phyloP scores from a whole-genome alignment of 306 rosid genomes.

The Glycine latifolia region DNA sequence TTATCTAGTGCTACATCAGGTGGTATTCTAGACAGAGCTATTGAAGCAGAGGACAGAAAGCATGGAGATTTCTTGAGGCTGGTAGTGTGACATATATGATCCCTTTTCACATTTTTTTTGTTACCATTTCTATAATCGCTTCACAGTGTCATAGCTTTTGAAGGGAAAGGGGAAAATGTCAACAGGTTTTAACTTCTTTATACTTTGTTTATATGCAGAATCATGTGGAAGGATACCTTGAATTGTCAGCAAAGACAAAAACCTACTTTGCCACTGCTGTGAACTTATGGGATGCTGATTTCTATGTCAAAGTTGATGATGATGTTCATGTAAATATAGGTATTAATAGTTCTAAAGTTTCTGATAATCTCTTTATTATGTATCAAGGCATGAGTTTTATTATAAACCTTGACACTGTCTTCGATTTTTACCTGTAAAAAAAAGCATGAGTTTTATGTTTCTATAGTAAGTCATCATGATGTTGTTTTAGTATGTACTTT shows the following conservation, averaged over 20 bases:
- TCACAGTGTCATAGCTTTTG: conserved; percentile 22
- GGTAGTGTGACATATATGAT: conserved; percentile 57
- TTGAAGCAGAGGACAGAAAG: conserved; percentile 95
- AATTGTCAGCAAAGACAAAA: conserved; percentile 95
- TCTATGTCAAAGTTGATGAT: conserved; percentile 96
- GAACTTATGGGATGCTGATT: conserved; percentile 95
- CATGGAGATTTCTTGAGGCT: conserved; percentile 96
- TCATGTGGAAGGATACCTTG: conserved; percentile 98
- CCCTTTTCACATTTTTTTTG: neutral
- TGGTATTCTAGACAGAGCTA: conserved; percentile 95
- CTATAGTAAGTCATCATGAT: neutral
- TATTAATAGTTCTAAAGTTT: conserved; percentile 40
- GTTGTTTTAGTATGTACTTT: neutral
- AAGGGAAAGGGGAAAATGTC: neutral
- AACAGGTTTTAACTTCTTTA: conserved; percentile 21
- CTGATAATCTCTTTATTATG: neutral
- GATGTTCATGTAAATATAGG: conserved; percentile 99
- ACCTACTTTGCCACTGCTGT: conserved; percentile 89
- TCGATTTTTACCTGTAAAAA: neutral
- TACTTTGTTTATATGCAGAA: conserved; percentile 58
- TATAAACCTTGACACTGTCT: no score
- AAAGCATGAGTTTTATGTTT: conserved; percentile 32
- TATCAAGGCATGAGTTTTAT: neutral
- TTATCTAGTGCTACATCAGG: conserved; percentile 94
- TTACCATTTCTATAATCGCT: conserved; percentile 4